Percentiles rank a stretch among this genome's conserved stretches.
These are phyloP conservation scores for Neurospora africana DNA, from an alignment of 495 filamentous ascomycete species.

Conservation along the genomic window DNA sequence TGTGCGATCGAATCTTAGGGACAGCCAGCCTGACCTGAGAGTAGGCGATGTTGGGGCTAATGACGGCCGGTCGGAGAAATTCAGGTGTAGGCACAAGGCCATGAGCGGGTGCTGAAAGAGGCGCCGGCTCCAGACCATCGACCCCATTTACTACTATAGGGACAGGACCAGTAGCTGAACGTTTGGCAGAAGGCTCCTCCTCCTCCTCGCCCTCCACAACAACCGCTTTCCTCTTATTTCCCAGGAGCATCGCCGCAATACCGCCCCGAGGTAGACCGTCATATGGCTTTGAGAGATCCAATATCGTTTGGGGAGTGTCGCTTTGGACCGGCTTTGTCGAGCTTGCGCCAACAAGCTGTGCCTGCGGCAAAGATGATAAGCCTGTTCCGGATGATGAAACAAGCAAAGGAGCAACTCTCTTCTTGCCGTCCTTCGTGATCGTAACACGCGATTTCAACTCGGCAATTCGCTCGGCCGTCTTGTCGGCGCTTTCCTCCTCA, in stretches of 20 bases:
- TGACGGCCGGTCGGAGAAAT: slow-evolving; percentile 76
- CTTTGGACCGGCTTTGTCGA: slow-evolving; percentile 47
- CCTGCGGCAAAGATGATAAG: slow-evolving; percentile 77
- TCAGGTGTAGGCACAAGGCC: slow-evolving; percentile 69
- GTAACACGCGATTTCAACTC: slow-evolving; percentile 82
- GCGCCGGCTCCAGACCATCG: slow-evolving; percentile 64
- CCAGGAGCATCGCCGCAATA: slow-evolving; percentile 70
- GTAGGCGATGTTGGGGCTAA: slow-evolving; percentile 66
- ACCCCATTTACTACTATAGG: slow-evolving; percentile 64
- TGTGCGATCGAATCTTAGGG: slow-evolving; percentile 73
- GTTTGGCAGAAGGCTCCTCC: slow-evolving; percentile 51
- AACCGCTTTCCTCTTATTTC: slow-evolving; percentile 81
- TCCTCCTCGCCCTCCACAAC: slow-evolving; percentile 54
- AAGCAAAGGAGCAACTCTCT: slow-evolving; percentile 82
- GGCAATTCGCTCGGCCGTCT: slow-evolving; percentile 56
- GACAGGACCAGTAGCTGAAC: slow-evolving; percentile 54
- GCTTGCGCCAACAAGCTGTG: slow-evolving; percentile 65
- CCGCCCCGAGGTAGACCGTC: slow-evolving; percentile 90
- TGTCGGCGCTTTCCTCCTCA: slow-evolving; percentile 39
- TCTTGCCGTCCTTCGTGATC: slow-evolving; percentile 94
- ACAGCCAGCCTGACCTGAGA: slow-evolving; percentile 85
- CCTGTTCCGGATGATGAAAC: slow-evolving; percentile 76
- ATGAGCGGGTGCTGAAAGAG: slow-evolving; percentile 39
- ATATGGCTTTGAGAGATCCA: slow-evolving; percentile 89
- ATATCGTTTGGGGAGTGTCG: slow-evolving; percentile 71